These are phyloP conservation scores for Larix kaempferi DNA, from an alignment of 75 land plant genomes.

Conservation along the genomic window DNA sequence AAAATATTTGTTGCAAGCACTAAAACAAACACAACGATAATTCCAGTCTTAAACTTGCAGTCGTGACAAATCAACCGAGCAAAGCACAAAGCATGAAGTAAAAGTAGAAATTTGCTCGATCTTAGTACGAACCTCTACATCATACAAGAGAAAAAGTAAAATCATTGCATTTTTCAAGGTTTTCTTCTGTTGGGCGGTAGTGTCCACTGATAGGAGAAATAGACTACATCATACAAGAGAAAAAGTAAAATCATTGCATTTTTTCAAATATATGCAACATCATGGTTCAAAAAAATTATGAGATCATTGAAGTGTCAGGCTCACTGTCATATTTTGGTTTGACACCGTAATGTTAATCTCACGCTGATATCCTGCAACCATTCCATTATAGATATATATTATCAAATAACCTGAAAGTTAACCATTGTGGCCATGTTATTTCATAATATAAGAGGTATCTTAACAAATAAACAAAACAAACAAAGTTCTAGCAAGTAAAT, in stretches of 20 bases:
- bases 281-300: neutral
- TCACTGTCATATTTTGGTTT: too few species aligned
- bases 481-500: too few species aligned
- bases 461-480: too few species aligned
- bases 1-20: neutral
- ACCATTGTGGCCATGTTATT: too few species aligned
- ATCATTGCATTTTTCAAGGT: constrained; percentile 59
- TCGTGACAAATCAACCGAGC: neutral
- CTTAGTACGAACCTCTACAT: constrained; percentile 62
- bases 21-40: neutral
- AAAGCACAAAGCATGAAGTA: neutral
- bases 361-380: too few species aligned
- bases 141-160: constrained; percentile 63
- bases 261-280: neutral
- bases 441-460: too few species aligned
- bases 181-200: constrained; percentile 88
- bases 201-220: constrained; percentile 84
- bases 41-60: neutral
- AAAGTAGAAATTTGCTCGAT: neutral
- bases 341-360: too few species aligned
- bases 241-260: neutral
- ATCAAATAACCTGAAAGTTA: too few species aligned
- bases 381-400: too few species aligned
- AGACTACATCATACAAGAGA: constrained; percentile 15
- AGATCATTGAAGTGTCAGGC: too few species aligned